Evolutionary conservation across 768 basidiomycete species (phyloP).

Genomic region (Mycena kentingensis): DNA sequence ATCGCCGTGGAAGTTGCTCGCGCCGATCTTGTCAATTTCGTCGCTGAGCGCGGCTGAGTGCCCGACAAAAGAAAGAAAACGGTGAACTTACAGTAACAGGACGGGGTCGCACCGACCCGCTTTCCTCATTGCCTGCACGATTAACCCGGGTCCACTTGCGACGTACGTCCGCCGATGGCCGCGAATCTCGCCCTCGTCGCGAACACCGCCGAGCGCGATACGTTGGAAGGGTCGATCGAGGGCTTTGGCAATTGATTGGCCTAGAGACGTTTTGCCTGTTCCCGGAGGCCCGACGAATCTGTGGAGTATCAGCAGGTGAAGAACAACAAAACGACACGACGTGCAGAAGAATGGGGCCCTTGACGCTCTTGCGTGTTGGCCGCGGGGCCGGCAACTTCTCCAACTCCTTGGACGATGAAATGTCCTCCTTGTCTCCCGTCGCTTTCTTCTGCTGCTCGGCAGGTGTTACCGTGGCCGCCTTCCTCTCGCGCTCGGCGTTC

Average conservation of each 20-base stretch:
- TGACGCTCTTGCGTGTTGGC: conserved; percentile 44
- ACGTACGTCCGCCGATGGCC: conserved; percentile 87
- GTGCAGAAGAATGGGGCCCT: conserved; percentile 74
- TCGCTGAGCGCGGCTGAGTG: conserved; percentile 48
- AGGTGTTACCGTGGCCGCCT: conserved; percentile 1
- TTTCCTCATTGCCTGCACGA: conserved; percentile 85
- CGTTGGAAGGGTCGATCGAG: conserved; percentile 87
- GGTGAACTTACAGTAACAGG: conserved; percentile 56
- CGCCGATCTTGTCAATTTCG: conserved; percentile 90
- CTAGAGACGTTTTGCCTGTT: conserved; percentile 89
- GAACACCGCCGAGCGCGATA: conserved; percentile 88
- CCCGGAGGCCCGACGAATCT: conserved; percentile 92
- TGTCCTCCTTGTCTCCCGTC: background rate
- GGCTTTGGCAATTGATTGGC: conserved; percentile 83
- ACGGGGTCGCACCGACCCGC: conserved; percentile 82
- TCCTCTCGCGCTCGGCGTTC: conserved; percentile 39
- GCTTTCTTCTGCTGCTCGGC: conserved; percentile 8
- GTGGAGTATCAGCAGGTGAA: background rate
- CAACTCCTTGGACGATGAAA: background rate
- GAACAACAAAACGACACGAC: conserved; percentile 17
- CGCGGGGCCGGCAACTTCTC: conserved; percentile 5
- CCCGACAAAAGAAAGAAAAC: conserved; percentile 26
- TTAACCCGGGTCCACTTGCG: conserved; percentile 81
- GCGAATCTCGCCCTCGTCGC: conserved; percentile 87
- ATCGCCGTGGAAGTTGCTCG: conserved; percentile 88